These are phyloP conservation scores for Physcomitrellopsis africana DNA, from an alignment of 225 moss, liverwort and hornwort species.

Conservation along the genomic window DNA sequence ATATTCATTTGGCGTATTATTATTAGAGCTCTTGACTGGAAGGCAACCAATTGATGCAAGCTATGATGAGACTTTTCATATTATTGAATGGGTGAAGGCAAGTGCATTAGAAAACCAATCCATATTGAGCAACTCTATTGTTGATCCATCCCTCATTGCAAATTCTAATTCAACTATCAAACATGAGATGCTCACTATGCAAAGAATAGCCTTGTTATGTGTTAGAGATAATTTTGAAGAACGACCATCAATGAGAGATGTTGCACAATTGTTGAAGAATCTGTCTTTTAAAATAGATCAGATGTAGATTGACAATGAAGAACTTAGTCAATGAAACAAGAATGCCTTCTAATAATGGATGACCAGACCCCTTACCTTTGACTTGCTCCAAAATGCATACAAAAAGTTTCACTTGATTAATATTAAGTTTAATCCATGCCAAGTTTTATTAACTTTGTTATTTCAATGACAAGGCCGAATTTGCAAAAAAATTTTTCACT, in stretches of 20 bases:
- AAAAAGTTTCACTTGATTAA: no score
- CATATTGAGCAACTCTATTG: background rate
- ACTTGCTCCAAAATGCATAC: no score
- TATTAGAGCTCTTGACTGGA: slow-evolving; percentile 44
- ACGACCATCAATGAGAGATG: slow-evolving; percentile 27
- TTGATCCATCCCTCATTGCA: background rate
- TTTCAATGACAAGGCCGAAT: no score
- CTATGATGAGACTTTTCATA: slow-evolving; percentile 7
- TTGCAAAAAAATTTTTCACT: no score
- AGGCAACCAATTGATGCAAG: slow-evolving; percentile 28
- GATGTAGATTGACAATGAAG: no score
- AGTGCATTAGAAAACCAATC: background rate
- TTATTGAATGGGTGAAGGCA: slow-evolving; percentile 29
- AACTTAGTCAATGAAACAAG: no score
- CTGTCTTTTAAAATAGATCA: no score
- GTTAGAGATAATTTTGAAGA: slow-evolving; percentile 19
- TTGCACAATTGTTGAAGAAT: background rate
- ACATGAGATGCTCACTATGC: slow-evolving; percentile 15
- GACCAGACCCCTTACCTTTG: no score
- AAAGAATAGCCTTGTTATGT: slow-evolving; percentile 33
- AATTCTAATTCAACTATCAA: no score
- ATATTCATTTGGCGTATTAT: slow-evolving; percentile 47
- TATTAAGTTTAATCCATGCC: no score
- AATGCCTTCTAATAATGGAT: no score
- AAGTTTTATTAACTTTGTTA: no score